Evolutionary conservation across 257 asterid species (phyloP).

Genomic region (Scutellaria barbata): DNA sequence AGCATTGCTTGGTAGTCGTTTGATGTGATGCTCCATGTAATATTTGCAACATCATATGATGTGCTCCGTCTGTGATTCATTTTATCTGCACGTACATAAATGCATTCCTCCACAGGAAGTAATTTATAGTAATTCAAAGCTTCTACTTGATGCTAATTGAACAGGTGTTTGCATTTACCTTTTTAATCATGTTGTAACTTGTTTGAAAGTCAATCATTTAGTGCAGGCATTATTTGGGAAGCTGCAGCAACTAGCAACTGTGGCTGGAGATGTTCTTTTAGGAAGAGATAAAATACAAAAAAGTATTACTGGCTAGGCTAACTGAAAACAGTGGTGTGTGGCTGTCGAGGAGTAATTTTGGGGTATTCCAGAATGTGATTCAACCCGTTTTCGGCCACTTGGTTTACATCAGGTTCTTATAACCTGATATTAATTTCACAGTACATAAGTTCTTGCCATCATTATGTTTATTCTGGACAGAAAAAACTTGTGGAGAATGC

Average conservation of each 20-base stretch:
- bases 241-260: slow-evolving; percentile 93
- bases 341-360: slow-evolving; percentile 97
- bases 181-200: not conserved
- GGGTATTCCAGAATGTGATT: slow-evolving; percentile 78
- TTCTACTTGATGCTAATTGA: not conserved
- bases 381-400: slow-evolving; percentile 78
- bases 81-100: not conserved
- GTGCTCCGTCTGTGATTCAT: not conserved
- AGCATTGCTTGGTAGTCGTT: too few species aligned
- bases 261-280: slow-evolving; percentile 89
- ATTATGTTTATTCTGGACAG: too few species aligned
- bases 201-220: slow-evolving; percentile 18
- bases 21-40: not conserved
- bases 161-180: slow-evolving; percentile 6
- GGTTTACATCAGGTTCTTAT: slow-evolving; percentile 90
- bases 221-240: slow-evolving; percentile 94
- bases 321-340: slow-evolving; percentile 95
- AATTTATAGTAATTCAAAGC: slow-evolving; percentile 1
- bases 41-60: not conserved
- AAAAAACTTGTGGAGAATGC: not conserved
- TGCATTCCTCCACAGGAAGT: not conserved
- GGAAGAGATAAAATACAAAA: slow-evolving; percentile 94
- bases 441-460: not conserved
- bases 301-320: slow-evolving; percentile 87
- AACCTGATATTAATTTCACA: slow-evolving; percentile 2